Base-by-base conservation (phyloP, 2,329 filamentous ascomycete genomes). In the Botrytis byssoidea region DNA sequence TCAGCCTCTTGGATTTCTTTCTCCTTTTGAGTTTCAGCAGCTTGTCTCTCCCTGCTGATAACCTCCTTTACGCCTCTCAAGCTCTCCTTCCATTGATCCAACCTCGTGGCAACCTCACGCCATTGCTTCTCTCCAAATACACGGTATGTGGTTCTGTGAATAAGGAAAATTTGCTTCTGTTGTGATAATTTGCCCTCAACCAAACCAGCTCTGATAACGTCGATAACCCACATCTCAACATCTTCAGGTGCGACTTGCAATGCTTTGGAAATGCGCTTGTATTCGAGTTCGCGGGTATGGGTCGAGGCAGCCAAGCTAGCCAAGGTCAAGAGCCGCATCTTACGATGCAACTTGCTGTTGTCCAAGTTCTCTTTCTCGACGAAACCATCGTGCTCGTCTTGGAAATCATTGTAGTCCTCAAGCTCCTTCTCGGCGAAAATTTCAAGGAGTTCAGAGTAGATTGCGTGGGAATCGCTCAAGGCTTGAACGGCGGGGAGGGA, bases 61-160 rank as follows among this genome's bases (percentile, higher is more conserved):
- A 96, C 93, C 73, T 87, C 86, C 78, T 97, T 86, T 29, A 99
- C 94, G 78, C 89, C 90, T 81, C 90, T 88, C 79, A 98, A 86
- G 79, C 93, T 95, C 79, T 89, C 88, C 83, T 92, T 91, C 95
- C 95, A 98, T 83, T 94, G 93, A 84, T 97, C 95, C 80, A 99
- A 86, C 76, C 95, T 89, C 76, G 92, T 93, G 75, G 94, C 93
- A 71, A 99, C 92, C 86, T 99, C 95, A 79, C 93, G 90, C 94
- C 97, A 99, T 86, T 99, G 96, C 88, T 97, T 97, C 86, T 97
- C 94, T 79, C 94, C 94, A 81, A 99, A 99, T 72, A 98, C 95
- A 76, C 96, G 92, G 88, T 98, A 98, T 75, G 94, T 97, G 80
- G 94, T 94, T 82, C 96, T 91, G 87, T 99, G 96, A 76, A 99